phyloP scores from a whole-genome alignment of 371 early-diverging fungal species.

The Choanephora cucurbitarum region DNA sequence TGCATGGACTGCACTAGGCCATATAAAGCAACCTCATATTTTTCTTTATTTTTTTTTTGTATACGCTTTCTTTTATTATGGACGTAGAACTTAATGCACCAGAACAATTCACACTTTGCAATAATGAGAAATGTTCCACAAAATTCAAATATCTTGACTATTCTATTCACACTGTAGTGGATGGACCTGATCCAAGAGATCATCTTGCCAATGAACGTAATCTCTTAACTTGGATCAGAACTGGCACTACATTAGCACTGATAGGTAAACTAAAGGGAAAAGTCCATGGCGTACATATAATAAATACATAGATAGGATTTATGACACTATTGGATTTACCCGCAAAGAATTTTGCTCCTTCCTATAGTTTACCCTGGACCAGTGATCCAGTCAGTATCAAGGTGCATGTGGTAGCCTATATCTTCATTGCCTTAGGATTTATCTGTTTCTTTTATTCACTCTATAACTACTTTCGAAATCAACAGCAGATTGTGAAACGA shows the following conservation, averaged over 20 bases:
- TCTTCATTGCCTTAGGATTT: constrained; percentile 41
- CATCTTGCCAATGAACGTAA: constrained; percentile 48
- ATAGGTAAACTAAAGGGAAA: constrained; percentile 30
- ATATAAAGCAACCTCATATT: too few species aligned
- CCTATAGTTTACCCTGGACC: constrained; percentile 43
- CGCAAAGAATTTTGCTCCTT: constrained; percentile 40
- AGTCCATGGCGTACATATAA: too few species aligned
- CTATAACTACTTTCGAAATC: constrained; percentile 41
- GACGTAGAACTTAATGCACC: constrained; percentile 32
- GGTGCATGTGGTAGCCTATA: constrained; percentile 31
- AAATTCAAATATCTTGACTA: constrained; percentile 38
- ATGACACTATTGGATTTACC: constrained; percentile 42
- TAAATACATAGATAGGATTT: constrained; percentile 32
- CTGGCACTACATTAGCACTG: constrained; percentile 38
- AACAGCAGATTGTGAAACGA: constrained; percentile 32
- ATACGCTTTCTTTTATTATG: constrained; percentile 2
- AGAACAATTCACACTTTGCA: constrained; percentile 32
- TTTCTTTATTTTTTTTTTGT: too few species aligned
- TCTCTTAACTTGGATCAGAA: constrained; percentile 37
- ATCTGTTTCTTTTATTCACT: constrained; percentile 32
- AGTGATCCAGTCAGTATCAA: constrained; percentile 21
- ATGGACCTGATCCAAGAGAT: constrained; percentile 50
- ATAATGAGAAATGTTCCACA: constrained; percentile 36
- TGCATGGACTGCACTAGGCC: too few species aligned
- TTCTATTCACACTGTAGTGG: constrained; percentile 37